Evolutionary conservation across 805 yeast species (phyloP).

Genomic region (Candida parachauliodes): DNA sequence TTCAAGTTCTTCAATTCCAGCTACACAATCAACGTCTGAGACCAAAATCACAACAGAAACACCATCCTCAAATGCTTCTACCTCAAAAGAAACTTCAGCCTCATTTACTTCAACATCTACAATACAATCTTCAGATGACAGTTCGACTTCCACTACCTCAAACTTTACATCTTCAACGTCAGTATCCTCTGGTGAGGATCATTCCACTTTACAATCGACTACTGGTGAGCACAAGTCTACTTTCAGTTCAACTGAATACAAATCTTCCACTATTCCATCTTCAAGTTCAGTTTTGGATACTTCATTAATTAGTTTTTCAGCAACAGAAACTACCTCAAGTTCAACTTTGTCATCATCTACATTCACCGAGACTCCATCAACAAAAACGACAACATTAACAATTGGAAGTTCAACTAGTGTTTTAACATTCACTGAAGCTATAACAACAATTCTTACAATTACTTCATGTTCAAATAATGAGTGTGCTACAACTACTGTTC

Average conservation of each 20-base stretch:
- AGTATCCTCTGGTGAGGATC: no score
- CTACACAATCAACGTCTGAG: no score
- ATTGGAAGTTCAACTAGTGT: constrained; percentile 12
- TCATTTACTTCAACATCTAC: neutral
- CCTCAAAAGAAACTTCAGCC: neutral
- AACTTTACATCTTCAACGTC: no score
- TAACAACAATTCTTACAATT: constrained; percentile 17
- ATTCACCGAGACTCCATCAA: neutral
- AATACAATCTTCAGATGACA: neutral
- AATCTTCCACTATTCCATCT: no score
- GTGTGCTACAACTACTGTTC: constrained; percentile 18
- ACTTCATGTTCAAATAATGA: constrained; percentile 7
- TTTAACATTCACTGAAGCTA: constrained; percentile 8
- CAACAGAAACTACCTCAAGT: neutral
- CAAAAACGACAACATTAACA: constrained; percentile 3
- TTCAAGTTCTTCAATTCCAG: no score
- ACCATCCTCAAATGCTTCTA: no score
- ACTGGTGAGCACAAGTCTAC: no score
- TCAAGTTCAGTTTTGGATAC: no score
- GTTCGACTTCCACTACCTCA: no score
- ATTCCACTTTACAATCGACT: no score
- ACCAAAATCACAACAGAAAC: no score
- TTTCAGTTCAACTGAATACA: no score
- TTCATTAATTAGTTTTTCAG: neutral
- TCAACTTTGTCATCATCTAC: neutral